Base-by-base conservation (phyloP, 177 flowering plant species). In the Vitis hybrid region DNA sequence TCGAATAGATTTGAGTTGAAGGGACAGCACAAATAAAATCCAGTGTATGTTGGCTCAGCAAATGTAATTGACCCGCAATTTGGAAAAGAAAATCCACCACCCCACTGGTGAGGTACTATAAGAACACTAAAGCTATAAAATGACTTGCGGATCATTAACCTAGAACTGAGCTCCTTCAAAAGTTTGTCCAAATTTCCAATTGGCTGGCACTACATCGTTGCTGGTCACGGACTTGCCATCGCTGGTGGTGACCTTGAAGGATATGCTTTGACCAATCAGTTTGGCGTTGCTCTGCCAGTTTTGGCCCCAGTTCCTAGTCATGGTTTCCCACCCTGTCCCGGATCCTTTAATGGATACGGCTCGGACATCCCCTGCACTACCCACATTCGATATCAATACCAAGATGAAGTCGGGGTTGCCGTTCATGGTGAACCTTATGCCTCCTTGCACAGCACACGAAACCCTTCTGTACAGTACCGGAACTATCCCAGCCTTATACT, bases 271-370 rank as follows among this genome's bases (percentile, higher is more conserved):
- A 21, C 89, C 91, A 57, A 84, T 74, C 49, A 88, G 80, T 70
- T 80, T 74, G 1, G 89, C 74, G 71, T 87, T 84, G 77, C 85
- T 84, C 79, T 88, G 89, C 92, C 92, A 87, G 54, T 89, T 89
- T 19, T 89, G 93, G 13, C 93, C 93, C 93, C 93, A 89, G 70
- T 89, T 89, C 65, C 91, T 78, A 4, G 88, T 72, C 93, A 89
- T 89, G 1, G 82, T 30, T 50, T 78, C 82, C 93, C 93, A 89
- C 1, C 86, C 86, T 2, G 86, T 83, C 19, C 61, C 73, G 0
- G 91, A 87, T 15, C 90, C 89, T 72, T 86, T 89, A 70, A 89
- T 85, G 11, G 82, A 75, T 48, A 86, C 88, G 0, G 85, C 54
- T 0, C 64, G 79, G 12, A 89, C 80, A 63, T 90, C 89, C 1